These are phyloP conservation scores for Dioscorea zingiberensis DNA, from an alignment of 106 monocot genomes.

Conservation along the genomic window DNA sequence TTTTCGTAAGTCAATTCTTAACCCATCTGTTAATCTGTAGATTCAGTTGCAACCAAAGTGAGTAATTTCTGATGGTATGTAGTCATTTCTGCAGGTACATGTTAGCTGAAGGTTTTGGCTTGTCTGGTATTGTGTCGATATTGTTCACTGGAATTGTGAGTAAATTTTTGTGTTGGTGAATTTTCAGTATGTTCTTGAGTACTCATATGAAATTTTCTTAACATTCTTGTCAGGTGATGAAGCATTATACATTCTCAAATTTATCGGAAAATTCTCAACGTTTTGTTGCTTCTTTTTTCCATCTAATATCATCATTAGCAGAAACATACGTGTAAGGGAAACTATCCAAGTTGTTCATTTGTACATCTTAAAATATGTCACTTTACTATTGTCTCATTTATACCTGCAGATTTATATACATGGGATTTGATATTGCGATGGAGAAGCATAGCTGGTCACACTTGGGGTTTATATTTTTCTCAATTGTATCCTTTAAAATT, in stretches of 20 bases:
- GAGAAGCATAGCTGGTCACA: slow-evolving; percentile 99
- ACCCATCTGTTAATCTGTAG: slow-evolving; percentile 7
- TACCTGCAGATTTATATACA: slow-evolving; percentile 85
- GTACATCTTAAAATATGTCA: neutral
- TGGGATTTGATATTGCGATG: slow-evolving; percentile 99
- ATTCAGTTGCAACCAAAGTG: slow-evolving; percentile 2
- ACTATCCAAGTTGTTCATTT: neutral
- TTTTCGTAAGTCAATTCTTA: slow-evolving; percentile 73
- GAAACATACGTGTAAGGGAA: slow-evolving; percentile 96
- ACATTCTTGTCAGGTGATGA: slow-evolving; percentile 67
- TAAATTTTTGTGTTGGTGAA: slow-evolving; percentile 1
- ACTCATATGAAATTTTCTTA: too few relatives aligned
- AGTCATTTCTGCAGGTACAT: slow-evolving; percentile 63
- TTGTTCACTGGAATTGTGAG: slow-evolving; percentile 98
- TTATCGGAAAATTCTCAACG: slow-evolving; percentile 89
- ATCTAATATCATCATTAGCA: slow-evolving; percentile 92
- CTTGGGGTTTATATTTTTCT: slow-evolving; percentile 90
- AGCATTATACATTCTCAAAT: slow-evolving; percentile 92
- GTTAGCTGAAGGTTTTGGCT: slow-evolving; percentile 91
- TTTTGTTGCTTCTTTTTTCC: slow-evolving; percentile 82
- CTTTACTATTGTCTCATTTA: neutral
- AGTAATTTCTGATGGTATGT: neutral
- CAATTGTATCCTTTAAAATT: slow-evolving; percentile 89
- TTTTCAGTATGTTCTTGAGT: too few relatives aligned
- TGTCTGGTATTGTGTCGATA: slow-evolving; percentile 98